Base-by-base conservation (phyloP, 2,329 filamentous ascomycete genomes). In the Ceratocystis papillata region DNA sequence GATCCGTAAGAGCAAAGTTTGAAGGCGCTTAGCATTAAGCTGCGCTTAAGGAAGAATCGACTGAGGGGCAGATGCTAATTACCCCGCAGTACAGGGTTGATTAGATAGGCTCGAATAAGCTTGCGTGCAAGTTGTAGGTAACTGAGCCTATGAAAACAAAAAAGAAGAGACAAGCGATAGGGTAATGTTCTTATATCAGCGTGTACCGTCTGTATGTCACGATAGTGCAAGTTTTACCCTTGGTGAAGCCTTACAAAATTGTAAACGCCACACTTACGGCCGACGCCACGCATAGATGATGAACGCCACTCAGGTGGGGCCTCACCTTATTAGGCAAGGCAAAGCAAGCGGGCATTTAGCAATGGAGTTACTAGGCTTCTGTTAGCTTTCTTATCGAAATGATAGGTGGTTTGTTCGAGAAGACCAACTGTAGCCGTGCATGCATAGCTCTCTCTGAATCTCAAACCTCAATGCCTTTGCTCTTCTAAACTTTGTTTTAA, bases 31-130 rank as follows among this genome's bases (percentile, higher is more conserved):
- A 30, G 8, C 22, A 17, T 59, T n/a, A 17, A 59, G 28, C 7
- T 59, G 55, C 30, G 55, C 55, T 59, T 37, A 33, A 37, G 55
- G 55, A 37, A 30, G 30, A 28, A 67, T 64, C 12, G 30, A 62
- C 65, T 57, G 66, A 67, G 66, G 62, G 66, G 62, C 33, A 67
- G 45, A 62, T 62, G 62, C 46, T 62, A 46, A 62, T 25, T 67
- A 63, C 66, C 66, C 66, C 63, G 55, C 62, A 65, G 60, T 65
- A 46, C 46, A 55, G 30, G 33, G 33, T 20, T 53, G 8, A 37
- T n/a, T 10, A 15, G 25, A n/a, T n/a, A 30, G 17, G 53, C 25
- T 12, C 15, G 2, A 25, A 17, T 22, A 25, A 25, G 55, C 33
- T 45, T 45, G 33, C 25, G 30, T 59, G 3, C 37, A 15, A 12